Evolutionary conservation across 352 stramenopile species (phyloP), one percentile per base, ranked within the genome.

Genomic region (Phytophthora vignae): DNA sequence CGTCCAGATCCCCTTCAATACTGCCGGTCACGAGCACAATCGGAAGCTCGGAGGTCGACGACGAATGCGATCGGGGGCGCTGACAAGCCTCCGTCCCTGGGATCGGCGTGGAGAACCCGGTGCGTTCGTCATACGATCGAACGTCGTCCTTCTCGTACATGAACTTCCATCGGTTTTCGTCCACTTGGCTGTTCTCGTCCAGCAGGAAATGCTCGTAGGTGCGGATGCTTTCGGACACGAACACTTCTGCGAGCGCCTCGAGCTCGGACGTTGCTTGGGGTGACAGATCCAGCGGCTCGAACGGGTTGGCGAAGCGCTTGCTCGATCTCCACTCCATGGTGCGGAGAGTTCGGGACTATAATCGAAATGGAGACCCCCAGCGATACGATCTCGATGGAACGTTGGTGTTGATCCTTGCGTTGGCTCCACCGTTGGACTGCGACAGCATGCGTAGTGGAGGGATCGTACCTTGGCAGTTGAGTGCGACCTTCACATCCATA

Each of bases 131-230:
- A 54, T 74, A 85, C 15, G 65, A 74, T 46, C 64, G 66, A 21
- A 85, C 72, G 33, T 79, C 64, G 53, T 81, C 75, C 31, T 77
- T 78, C 48, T 81, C 42, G 42, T 69, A 70, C 61, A 81, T 73
- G 73, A 79, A 79, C 64, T 83, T 82, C 77, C 77, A 85, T n/a
- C 53, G 63, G 25, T 53, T 67, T 22, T 69, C 57, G 36, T 79
- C 75, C 14, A 85, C 55, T 22, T 57, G 38, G 2, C 58, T 40
- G 57, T 67, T 56, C 2, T 81, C 60, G 9, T 69, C 55, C 0
- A 71, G 38, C 33, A 81, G 46, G 44, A 80, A 72, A 19, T 48
- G 64, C 69, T 81, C 74, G 57, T 79, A 85, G 40, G 73, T 69
- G 44, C 65, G 57, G 25, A 83, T 63, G 46, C 66, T 64, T 33